Percentiles rank a stretch among this genome's conserved stretches.
These are phyloP conservation scores for Nidularia pulvinata DNA, from an alignment of 768 basidiomycete genomes.

Conservation along the genomic window DNA sequence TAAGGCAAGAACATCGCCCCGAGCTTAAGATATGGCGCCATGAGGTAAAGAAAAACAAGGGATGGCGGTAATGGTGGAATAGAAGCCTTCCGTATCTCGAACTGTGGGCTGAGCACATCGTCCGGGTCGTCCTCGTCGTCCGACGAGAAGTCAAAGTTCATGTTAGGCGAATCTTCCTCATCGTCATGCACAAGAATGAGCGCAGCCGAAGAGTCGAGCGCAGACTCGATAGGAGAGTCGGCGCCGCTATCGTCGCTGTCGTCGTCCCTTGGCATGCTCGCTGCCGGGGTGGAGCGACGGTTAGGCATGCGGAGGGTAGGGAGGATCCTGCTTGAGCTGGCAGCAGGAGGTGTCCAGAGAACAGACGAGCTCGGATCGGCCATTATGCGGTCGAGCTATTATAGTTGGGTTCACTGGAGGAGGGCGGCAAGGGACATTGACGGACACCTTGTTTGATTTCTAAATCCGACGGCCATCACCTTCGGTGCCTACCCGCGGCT, in stretches of 20 bases:
- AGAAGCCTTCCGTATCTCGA: slow-evolving; percentile 37
- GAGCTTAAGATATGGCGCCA: slow-evolving; percentile 68
- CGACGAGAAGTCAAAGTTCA: slow-evolving; percentile 34
- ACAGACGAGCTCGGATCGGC: no score
- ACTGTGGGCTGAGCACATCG: slow-evolving; percentile 40
- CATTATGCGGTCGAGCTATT: no score
- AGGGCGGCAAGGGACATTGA: no score
- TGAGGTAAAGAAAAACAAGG: slow-evolving; percentile 66
- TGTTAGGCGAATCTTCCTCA: slow-evolving; percentile 25
- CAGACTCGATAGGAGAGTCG: slow-evolving; percentile 20
- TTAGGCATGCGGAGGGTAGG: no score
- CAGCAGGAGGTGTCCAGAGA: no score
- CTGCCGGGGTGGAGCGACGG: no score
- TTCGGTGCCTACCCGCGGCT: no score
- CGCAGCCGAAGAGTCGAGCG: slow-evolving; percentile 44
- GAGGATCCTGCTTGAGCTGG: no score
- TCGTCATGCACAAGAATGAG: slow-evolving; percentile 62
- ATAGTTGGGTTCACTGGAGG: no score
- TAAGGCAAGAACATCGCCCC: slow-evolving; percentile 67
- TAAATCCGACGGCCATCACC: no score
- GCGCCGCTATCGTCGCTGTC: not conserved
- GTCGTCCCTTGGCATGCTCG: not conserved
- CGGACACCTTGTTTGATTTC: no score
- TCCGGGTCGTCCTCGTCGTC: slow-evolving; percentile 46
- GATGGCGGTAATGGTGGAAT: slow-evolving; percentile 56